Percentiles rank a stretch among this genome's conserved stretches.
Evolutionary conservation across 1,139 yeast genomes (phyloP).

Genomic region (Pichia sp.): DNA sequence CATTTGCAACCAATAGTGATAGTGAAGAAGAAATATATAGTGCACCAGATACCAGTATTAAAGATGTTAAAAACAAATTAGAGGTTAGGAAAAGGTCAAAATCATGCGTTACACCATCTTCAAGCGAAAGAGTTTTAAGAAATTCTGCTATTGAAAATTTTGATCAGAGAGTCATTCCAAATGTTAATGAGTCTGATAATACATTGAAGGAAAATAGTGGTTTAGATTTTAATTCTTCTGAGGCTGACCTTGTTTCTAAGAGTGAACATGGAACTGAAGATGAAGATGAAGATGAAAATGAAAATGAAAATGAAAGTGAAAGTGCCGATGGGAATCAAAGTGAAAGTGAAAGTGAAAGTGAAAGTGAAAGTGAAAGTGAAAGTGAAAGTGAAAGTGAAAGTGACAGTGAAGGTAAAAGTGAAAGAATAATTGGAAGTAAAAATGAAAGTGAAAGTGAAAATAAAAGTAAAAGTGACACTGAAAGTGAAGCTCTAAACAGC

Average conservation of each 20-base stretch:
- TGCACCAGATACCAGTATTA: neutral
- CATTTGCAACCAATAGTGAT: conserved; percentile 10
- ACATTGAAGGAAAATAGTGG: neutral
- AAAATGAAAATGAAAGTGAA: neutral
- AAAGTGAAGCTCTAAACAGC: neutral
- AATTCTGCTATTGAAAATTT: neutral
- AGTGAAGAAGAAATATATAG: conserved; percentile 9
- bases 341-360: too few species aligned
- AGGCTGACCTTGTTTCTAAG: neutral
- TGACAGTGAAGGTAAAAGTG: neutral
- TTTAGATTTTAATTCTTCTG: neutral
- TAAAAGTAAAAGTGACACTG: neutral
- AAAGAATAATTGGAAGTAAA: neutral
- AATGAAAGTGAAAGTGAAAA: neutral
- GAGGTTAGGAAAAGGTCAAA: neutral
- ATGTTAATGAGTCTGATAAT: neutral
- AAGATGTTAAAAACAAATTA: neutral
- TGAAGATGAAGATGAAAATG: neutral
- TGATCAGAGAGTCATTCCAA: neutral
- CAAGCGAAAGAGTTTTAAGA: neutral
- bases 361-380: neutral
- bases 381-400: neutral
- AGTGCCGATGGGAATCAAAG: too few species aligned
- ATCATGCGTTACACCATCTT: neutral
- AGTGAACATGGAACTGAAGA: neutral